Percentiles rank a stretch among this genome's conserved stretches.
phyloP scores from a whole-genome alignment of 2,329 filamentous ascomycete genomes.

The Apiospora kogelbergensis region DNA sequence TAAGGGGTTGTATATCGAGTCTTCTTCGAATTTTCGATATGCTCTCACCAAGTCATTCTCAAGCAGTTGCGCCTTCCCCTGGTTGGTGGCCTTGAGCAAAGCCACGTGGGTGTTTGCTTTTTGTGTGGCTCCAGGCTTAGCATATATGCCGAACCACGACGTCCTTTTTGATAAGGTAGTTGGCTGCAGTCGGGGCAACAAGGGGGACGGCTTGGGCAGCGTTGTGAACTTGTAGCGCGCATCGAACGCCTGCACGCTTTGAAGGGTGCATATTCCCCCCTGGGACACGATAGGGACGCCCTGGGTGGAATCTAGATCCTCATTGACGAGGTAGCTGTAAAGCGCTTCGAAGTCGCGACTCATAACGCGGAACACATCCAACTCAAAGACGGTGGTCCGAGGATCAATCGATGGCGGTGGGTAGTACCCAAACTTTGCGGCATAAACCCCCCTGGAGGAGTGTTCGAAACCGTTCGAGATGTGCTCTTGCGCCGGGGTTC shows the following conservation, averaged over 20 bases:
- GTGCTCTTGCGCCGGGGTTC: constrained; percentile 57
- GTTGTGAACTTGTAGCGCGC: constrained; percentile 56
- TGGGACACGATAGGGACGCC: constrained; percentile 54
- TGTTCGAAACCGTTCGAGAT: constrained; percentile 71
- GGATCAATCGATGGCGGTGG: constrained; percentile 54
- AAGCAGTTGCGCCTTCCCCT: constrained; percentile 33
- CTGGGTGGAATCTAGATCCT: constrained; percentile 48
- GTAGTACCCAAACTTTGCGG: constrained; percentile 68
- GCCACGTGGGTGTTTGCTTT: constrained; percentile 53
- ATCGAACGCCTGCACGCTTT: constrained; percentile 69
- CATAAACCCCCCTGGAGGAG: constrained; percentile 68
- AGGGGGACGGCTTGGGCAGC: constrained; percentile 65
- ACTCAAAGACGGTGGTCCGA: constrained; percentile 51
- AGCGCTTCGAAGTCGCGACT: constrained; percentile 68
- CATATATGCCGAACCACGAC: constrained; percentile 41
- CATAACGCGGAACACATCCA: constrained; percentile 60
- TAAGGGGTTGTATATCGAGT: constrained; percentile 47
- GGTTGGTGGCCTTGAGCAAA: constrained; percentile 51
- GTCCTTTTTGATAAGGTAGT: constrained; percentile 28
- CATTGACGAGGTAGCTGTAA: constrained; percentile 71
- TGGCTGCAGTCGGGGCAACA: constrained; percentile 50
- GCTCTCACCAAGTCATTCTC: constrained; percentile 62
- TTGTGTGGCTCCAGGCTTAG: constrained; percentile 47
- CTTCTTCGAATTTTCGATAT: constrained; percentile 70
- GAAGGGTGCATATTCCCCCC: constrained; percentile 69